Evolutionary conservation across 192 early-diverging fungal species (phyloP).

Genomic region (Gryganskiella cystojenkinii): DNA sequence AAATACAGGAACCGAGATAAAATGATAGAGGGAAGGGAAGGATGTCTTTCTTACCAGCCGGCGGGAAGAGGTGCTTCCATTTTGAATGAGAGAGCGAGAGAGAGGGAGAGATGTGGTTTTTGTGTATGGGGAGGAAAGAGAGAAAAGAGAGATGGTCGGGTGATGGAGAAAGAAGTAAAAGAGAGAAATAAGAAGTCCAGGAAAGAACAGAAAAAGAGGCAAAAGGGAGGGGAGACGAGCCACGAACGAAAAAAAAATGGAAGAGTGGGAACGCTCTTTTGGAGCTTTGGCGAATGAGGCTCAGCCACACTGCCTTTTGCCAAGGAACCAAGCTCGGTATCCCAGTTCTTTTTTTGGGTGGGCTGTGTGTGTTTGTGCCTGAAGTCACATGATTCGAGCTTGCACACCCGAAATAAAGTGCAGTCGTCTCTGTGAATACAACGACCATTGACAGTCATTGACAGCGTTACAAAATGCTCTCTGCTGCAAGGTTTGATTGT

Average conservation of each 20-base stretch:
- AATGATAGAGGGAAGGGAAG: neutral
- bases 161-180: neutral
- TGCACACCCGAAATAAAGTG: too few relatives aligned
- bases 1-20: too few relatives aligned
- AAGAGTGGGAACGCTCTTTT: neutral
- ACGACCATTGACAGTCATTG: too few relatives aligned
- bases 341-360: too few relatives aligned
- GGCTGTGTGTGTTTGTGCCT: too few relatives aligned
- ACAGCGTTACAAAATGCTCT: too few relatives aligned
- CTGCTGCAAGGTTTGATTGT: too few relatives aligned
- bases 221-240: neutral
- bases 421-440: too few relatives aligned
- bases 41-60: slow-evolving; percentile 28
- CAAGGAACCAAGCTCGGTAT: too few relatives aligned
- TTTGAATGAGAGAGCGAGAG: neutral
- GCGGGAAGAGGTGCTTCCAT: slow-evolving; percentile 48
- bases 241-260: neutral
- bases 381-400: too few relatives aligned
- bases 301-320: neutral
- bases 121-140: neutral
- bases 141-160: slow-evolving; percentile 2
- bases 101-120: neutral
- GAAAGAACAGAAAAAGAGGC: neutral
- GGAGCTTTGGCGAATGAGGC: neutral
- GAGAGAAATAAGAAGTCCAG: neutral